These are phyloP conservation scores for Penicillium waksmanii DNA, from an alignment of 495 filamentous ascomycete species.

Conservation along the genomic window DNA sequence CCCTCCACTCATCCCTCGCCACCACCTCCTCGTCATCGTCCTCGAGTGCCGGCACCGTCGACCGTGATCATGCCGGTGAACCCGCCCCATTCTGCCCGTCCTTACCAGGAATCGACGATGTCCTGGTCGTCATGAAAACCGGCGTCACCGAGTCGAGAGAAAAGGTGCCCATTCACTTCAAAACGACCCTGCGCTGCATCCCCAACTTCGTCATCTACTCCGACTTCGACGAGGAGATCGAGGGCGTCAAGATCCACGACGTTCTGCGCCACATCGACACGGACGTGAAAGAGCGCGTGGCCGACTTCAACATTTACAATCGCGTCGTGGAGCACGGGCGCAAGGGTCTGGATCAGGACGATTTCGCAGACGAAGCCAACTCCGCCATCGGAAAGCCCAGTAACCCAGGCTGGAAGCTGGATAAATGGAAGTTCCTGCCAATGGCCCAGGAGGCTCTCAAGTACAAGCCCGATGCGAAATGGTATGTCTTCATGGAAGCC, in stretches of 20 bases:
- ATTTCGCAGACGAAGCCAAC: conserved; percentile 50
- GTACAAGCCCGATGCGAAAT: conserved; percentile 55
- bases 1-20: conserved; percentile 25
- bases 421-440: conserved; percentile 64
- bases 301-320: conserved; percentile 58
- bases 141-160: conserved; percentile 48
- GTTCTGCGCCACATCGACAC: conserved; percentile 47
- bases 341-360: conserved; percentile 42
- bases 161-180: conserved; percentile 53
- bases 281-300: conserved; percentile 38
- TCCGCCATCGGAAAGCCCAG: conserved; percentile 51
- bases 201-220: conserved; percentile 60
- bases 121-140: conserved; percentile 52
- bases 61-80: conserved; percentile 16
- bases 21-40: not conserved
- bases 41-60: conserved; percentile 10
- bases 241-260: conserved; percentile 52
- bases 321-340: conserved; percentile 45
- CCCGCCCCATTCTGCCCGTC: conserved; percentile 36
- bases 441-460: conserved; percentile 54
- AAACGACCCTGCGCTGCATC: conserved; percentile 55
- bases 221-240: conserved; percentile 55
- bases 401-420: conserved; percentile 58
- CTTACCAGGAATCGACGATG: conserved; percentile 46
- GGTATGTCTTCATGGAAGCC: conserved; percentile 72